phyloP scores from a whole-genome alignment of 306 rosid genomes.

The Rubus parviflorus region DNA sequence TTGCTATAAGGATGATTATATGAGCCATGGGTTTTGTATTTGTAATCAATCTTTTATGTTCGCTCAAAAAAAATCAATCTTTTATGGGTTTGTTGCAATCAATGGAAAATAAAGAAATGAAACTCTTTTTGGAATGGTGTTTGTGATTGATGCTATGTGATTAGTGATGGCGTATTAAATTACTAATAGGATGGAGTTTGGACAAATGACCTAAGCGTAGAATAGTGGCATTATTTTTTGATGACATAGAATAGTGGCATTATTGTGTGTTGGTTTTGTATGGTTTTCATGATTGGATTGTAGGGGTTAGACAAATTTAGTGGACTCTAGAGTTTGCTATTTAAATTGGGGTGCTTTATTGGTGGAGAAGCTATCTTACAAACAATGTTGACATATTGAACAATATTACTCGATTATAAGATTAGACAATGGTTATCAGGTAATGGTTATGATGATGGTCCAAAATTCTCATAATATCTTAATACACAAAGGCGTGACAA shows the following conservation, averaged over 20 bases:
- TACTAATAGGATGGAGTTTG: not conserved
- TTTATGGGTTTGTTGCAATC: not conserved
- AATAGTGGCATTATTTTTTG: not conserved
- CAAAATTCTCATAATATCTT: not conserved
- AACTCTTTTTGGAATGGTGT: not conserved
- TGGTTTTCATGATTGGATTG: slow-evolving; percentile 12
- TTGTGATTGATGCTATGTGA: not conserved
- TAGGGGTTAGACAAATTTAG: slow-evolving; percentile 4
- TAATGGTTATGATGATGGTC: not conserved
- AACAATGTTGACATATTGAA: not conserved
- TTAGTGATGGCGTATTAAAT: not conserved
- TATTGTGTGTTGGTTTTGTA: slow-evolving; percentile 6
- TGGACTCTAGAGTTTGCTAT: slow-evolving; percentile 9
- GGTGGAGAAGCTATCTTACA: not conserved
- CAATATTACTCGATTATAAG: not conserved
- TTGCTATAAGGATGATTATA: not conserved
- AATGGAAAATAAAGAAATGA: not conserved
- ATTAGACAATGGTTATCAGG: not conserved
- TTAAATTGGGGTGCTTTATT: not conserved
- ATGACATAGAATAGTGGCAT: slow-evolving; percentile 1
- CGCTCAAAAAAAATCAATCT: no score
- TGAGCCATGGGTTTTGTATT: slow-evolving; percentile 6
- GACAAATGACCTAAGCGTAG: not conserved
- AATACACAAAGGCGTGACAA: not conserved
- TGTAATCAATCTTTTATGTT: slow-evolving; percentile 3